Evolutionary conservation across 1,284 basidiomycete species (phyloP).

Genomic region (Heimioporus retisporus): DNA sequence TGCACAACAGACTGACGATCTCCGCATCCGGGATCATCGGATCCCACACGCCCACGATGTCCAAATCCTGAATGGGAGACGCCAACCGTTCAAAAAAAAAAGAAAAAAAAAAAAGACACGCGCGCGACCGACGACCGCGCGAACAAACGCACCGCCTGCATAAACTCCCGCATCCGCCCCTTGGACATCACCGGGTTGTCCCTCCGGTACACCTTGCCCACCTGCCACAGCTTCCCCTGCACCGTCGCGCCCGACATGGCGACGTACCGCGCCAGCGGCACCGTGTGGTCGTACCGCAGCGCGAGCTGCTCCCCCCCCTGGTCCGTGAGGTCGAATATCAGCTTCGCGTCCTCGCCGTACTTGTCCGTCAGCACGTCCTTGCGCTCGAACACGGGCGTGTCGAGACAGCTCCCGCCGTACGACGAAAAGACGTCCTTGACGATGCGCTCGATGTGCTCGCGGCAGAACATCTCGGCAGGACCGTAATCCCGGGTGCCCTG

Average conservation of each 20-base stretch:
- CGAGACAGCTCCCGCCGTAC: conserved; percentile 94
- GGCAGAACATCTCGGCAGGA: conserved; percentile 94
- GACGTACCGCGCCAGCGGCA: conserved; percentile 95
- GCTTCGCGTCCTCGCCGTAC: conserved; percentile 97
- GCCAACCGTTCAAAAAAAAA: no score
- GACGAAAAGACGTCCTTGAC: conserved; percentile 92
- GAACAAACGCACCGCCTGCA: conserved; percentile 84
- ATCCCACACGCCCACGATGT: conserved; percentile 96
- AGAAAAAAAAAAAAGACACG: no score
- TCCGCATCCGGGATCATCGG: conserved; percentile 99
- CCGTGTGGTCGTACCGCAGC: conserved; percentile 96
- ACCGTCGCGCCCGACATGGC: conserved; percentile 92
- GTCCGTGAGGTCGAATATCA: conserved; percentile 98
- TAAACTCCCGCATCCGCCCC: conserved; percentile 98
- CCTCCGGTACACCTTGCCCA: conserved; percentile 97
- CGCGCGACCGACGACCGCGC: no score
- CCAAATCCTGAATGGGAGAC: conserved; percentile 80
- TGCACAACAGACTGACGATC: conserved; percentile 86
- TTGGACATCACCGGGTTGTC: conserved; percentile 99
- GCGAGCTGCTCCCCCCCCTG: conserved; percentile 99
- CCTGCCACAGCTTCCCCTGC: conserved; percentile 93
- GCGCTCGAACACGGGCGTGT: conserved; percentile 98
- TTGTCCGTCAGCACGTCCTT: conserved; percentile 97
- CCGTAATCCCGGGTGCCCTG: conserved; percentile 98
- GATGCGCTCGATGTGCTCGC: conserved; percentile 91